Percentiles rank a stretch among this genome's conserved stretches.
phyloP scores from a whole-genome alignment of 2,329 filamentous ascomycete genomes.

The Dothideomycetes sp. region DNA sequence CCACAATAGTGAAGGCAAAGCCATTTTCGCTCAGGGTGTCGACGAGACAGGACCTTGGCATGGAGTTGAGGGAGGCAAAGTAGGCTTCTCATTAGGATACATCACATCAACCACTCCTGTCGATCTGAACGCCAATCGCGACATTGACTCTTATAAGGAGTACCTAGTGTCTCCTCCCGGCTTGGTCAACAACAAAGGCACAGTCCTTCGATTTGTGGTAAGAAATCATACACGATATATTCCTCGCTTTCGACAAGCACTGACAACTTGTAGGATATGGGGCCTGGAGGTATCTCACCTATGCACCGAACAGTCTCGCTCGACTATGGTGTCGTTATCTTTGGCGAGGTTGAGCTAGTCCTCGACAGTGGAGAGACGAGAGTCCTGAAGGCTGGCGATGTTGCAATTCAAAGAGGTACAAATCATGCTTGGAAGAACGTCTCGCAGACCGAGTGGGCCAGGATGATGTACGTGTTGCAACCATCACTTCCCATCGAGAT shows the following conservation, averaged over 20 bases:
- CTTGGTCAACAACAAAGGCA: slow-evolving; percentile 38
- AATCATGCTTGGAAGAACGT: slow-evolving; percentile 29
- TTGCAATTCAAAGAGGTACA: slow-evolving; percentile 26
- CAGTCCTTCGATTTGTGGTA: slow-evolving; percentile 32
- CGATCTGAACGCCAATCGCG: slow-evolving; percentile 35
- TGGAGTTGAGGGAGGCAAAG: slow-evolving; percentile 29
- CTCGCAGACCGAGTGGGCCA: slow-evolving; percentile 24
- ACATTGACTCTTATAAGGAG: slow-evolving; percentile 38
- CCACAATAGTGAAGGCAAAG: slow-evolving; percentile 24
- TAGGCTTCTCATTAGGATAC: slow-evolving; percentile 42
- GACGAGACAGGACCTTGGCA: slow-evolving; percentile 20
- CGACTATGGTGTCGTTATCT: slow-evolving; percentile 27
- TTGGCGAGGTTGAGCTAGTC: slow-evolving; percentile 25
- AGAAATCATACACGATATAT: no score
- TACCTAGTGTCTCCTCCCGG: slow-evolving; percentile 39
- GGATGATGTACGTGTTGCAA: slow-evolving; percentile 28
- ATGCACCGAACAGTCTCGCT: slow-evolving; percentile 27
- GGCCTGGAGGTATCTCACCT: slow-evolving; percentile 19
- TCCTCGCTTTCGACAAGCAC: no score
- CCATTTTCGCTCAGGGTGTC: slow-evolving; percentile 19
- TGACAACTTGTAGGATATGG: slow-evolving; percentile 21
- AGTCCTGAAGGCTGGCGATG: slow-evolving; percentile 23
- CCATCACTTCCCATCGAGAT: slow-evolving; percentile 23
- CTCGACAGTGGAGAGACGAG: slow-evolving; percentile 26
- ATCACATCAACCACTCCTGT: slow-evolving; percentile 40